Conservation (phyloP, 2,329 filamentous ascomycete genomes). For the Fusarium tuaranense region DNA sequence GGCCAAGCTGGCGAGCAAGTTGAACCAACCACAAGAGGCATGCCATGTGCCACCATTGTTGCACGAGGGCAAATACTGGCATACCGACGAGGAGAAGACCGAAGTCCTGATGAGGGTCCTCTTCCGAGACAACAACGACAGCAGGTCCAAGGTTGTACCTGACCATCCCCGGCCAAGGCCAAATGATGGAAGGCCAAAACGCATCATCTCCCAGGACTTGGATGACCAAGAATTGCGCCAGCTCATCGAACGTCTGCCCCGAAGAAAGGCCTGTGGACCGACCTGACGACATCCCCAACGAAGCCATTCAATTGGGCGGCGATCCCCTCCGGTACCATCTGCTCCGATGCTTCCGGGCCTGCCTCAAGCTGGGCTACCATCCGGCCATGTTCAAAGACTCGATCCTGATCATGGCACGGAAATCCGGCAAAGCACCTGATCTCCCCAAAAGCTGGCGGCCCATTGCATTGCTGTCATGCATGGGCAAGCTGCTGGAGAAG, state of each 20-base stretch:
- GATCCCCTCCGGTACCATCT: not conserved
- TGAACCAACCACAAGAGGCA: not conserved
- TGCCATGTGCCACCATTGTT: not conserved
- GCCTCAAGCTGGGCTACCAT: slow-evolving; percentile 4
- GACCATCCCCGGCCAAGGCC: not conserved
- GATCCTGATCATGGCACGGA: slow-evolving; percentile 10
- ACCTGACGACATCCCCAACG: slow-evolving; percentile 9
- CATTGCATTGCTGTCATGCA: slow-evolving; percentile 9
- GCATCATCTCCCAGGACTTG: not conserved
- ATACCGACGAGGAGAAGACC: not conserved
- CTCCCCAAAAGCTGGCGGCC: slow-evolving; percentile 13
- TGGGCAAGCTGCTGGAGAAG: slow-evolving; percentile 23
- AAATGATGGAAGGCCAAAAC: not conserved
- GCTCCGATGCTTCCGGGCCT: slow-evolving; percentile 4
- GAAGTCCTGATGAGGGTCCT: not conserved
- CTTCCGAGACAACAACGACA: not conserved
- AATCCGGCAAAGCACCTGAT: not conserved
- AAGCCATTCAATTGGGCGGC: slow-evolving; percentile 7
- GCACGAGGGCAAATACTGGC: not conserved
- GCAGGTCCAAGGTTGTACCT: not conserved
- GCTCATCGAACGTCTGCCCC: not conserved
- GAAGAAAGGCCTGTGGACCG: slow-evolving; percentile 10
- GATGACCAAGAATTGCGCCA: not conserved
- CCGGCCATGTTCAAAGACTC: slow-evolving; percentile 11
- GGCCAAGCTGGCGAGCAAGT: not conserved